phyloP scores from a whole-genome alignment of 2,329 filamentous ascomycete species.

The Xylariaceae sp. region DNA sequence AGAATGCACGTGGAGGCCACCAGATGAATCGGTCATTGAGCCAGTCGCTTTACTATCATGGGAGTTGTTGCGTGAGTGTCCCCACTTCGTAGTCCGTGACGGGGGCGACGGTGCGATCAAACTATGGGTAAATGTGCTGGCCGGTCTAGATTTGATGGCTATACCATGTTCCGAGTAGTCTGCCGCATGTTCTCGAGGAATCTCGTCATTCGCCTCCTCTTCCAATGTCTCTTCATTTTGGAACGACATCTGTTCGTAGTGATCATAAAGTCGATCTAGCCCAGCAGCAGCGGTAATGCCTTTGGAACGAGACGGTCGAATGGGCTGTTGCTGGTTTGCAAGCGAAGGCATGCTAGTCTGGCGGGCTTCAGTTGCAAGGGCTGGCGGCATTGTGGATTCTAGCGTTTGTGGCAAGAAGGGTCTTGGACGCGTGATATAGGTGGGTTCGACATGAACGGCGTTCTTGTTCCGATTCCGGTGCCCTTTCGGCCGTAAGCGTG shows the following conservation, averaged over 20 bases:
- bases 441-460: conserved; percentile 24
- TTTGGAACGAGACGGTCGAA: conserved; percentile 25
- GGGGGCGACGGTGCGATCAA: conserved; percentile 25
- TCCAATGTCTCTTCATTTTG: conserved; percentile 34
- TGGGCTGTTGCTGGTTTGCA: conserved; percentile 26
- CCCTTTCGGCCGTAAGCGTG: conserved; percentile 39
- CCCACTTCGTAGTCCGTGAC: conserved; percentile 18
- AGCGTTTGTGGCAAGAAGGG: conserved; percentile 38
- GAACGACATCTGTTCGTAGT: conserved; percentile 56
- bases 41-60: conserved; percentile 29
- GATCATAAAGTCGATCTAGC: conserved; percentile 51
- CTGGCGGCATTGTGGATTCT: conserved; percentile 10
- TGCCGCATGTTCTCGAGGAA: conserved; percentile 11
- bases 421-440: conserved; percentile 41
- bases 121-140: conserved; percentile 23
- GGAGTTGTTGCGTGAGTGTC: conserved; percentile 28
- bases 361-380: conserved; percentile 7
- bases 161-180: conserved; percentile 11
- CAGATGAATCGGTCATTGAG: conserved; percentile 27
- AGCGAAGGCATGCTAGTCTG: conserved; percentile 18
- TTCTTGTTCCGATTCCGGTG: conserved; percentile 33
- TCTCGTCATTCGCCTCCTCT: conserved; percentile 20
- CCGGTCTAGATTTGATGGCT: conserved; percentile 16
- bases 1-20: conserved; percentile 27
- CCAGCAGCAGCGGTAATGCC: conserved; percentile 36